These are phyloP conservation scores for Cutaneotrichosporon cutaneum DNA, from an alignment of 1,284 basidiomycete species.

Conservation along the genomic window DNA sequence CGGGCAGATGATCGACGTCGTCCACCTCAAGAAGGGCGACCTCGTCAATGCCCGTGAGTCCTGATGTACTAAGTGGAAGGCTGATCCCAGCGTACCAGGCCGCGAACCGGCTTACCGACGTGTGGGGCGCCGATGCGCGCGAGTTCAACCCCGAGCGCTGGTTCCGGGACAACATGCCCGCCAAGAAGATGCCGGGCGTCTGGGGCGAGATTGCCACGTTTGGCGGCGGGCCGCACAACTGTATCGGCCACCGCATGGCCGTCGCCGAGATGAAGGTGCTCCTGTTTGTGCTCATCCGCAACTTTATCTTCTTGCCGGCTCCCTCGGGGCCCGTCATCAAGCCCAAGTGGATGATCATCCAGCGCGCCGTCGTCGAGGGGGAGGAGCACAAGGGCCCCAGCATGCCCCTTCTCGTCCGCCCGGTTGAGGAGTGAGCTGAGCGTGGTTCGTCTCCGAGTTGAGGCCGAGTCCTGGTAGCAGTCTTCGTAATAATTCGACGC, in stretches of 20 bases:
- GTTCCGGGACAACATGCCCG: constrained; percentile 42
- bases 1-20: constrained; percentile 38
- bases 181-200: constrained; percentile 55
- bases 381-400: too few relatives aligned
- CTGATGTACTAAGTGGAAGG: constrained; percentile 40
- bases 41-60: constrained; percentile 55
- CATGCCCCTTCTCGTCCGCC: too few relatives aligned
- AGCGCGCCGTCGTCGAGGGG: too few relatives aligned
- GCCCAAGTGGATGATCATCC: too few relatives aligned
- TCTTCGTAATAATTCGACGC: too few relatives aligned
- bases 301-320: constrained; percentile 29
- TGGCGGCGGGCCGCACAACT: constrained; percentile 64
- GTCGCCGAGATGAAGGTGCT: constrained; percentile 57
- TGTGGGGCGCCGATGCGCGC: constrained; percentile 66
- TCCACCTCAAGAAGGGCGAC: constrained; percentile 47
- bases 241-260: constrained; percentile 71
- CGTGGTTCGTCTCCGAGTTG: too few relatives aligned
- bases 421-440: too few relatives aligned
- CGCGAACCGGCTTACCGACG: constrained; percentile 59
- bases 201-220: constrained; percentile 67
- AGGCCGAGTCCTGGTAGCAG: too few relatives aligned
- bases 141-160: constrained; percentile 64
- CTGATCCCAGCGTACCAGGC: constrained; percentile 53
- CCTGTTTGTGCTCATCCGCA: constrained; percentile 52
- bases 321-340: too few relatives aligned